Base-by-base conservation (phyloP, 495 filamentous ascomycete genomes). In the Podospora comata region DNA sequence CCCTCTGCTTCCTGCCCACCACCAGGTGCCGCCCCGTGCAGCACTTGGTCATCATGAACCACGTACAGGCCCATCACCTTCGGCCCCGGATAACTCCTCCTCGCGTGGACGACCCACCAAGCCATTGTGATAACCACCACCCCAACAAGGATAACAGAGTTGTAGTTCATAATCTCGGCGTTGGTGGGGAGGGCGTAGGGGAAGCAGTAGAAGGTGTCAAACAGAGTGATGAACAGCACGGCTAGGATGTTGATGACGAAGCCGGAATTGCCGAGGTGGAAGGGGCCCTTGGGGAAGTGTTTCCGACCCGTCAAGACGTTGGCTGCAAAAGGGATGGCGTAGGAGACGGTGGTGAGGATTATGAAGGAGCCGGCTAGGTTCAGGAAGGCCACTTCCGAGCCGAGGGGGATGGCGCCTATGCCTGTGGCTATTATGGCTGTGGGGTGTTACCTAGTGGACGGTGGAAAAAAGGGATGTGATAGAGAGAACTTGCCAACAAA, bases 301-400 rank as follows among this genome's bases (percentile, higher is more conserved):
- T 83, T 81, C 2, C 92, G 83, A 0, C 87, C 79, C 0, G 87
- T 88, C 19, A 92, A 72, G 6, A 95, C 70, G 73, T 95, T 89
- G 1, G 91, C 90, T 48, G 89, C 81, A 71, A 96, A 92, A 18
- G 91, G 90, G 62, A 89, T 85, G 55, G 90, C 84, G 71, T 95
- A 96, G 0, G 89, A 92, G 3, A 88, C 76, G 3, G 88, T 90
- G 28, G 87, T 87, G 16, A 94, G 82, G 67, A 93, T 86, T 71
- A 93, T 87, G 74, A 92, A 94, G 0, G 84, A 88, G 2, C 89
- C 90, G 2, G 92, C 87, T 5, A 95, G 85, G 67, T 90, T 90
- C 53, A 83, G 83, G 81, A 96, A 96, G 0, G 92, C 92, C 0
- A 90, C 91, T 0, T 82, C 83, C 57, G 81, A 87, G 20, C 90